A percentile compares a stretch with the other conserved stretches of the same genome.
Conservation (phyloP, 257 asterid species). For the Solanum chmielewskii region DNA sequence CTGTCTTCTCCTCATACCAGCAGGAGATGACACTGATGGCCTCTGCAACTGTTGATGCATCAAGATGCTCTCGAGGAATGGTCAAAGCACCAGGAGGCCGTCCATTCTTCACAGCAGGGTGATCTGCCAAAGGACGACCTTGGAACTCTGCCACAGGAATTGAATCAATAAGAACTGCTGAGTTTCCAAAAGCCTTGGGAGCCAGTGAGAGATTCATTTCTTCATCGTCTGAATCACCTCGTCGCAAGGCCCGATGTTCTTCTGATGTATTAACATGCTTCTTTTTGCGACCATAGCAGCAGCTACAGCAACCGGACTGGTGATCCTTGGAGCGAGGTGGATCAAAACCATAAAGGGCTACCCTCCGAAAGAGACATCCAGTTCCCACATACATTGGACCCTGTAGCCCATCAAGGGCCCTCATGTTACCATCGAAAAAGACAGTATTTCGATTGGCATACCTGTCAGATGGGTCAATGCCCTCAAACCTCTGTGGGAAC, state of each 20-base stretch:
- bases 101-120: conserved; percentile 59
- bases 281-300: conserved; percentile 34
- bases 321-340: conserved; percentile 62
- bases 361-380: conserved; percentile 55
- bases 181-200: conserved; percentile 59
- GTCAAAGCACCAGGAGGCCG: conserved; percentile 66
- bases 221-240: conserved; percentile 58
- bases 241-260: conserved; percentile 47
- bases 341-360: conserved; percentile 66
- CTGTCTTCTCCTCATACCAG: conserved; percentile 70
- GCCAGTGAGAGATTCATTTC: conserved; percentile 37
- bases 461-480: conserved; percentile 65
- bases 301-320: conserved; percentile 29
- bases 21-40: conserved; percentile 67
- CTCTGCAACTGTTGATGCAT: conserved; percentile 62
- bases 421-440: conserved; percentile 66
- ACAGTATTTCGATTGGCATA: conserved; percentile 65
- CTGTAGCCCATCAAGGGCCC: conserved; percentile 72
- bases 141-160: conserved; percentile 63
- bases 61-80: conserved; percentile 51
- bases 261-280: conserved; percentile 18
- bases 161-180: conserved; percentile 50
- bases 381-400: conserved; percentile 74
- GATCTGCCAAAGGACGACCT: conserved; percentile 71
- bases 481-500: conserved; percentile 68